phyloP scores from a whole-genome alignment of 2,329 filamentous ascomycete genomes.

The Cladosporium sp. region DNA sequence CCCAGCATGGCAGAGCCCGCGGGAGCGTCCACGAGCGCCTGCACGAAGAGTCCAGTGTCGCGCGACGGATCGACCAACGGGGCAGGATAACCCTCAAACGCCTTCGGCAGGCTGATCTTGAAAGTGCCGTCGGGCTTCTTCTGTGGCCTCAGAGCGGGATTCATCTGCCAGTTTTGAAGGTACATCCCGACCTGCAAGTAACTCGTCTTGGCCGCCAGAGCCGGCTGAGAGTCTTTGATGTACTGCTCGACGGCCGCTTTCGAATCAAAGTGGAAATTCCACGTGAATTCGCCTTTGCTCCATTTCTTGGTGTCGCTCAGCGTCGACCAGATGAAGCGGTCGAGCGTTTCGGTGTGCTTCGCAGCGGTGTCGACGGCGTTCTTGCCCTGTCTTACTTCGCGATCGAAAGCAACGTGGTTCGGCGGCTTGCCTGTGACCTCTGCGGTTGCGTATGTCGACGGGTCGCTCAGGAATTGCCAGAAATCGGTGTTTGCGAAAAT shows the following conservation, averaged over 20 bases:
- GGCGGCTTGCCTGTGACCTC: constrained; percentile 18
- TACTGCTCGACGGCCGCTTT: constrained; percentile 42
- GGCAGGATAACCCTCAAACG: neutral
- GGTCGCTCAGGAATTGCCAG: constrained; percentile 19
- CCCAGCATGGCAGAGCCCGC: constrained; percentile 25
- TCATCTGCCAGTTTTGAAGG: constrained; percentile 33
- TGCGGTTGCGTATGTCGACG: constrained; percentile 7
- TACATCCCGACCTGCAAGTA: constrained; percentile 40
- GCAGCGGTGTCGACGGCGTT: constrained; percentile 20
- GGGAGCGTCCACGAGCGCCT: constrained; percentile 27
- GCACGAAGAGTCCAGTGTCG: constrained; percentile 37
- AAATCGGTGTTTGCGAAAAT: constrained; percentile 39
- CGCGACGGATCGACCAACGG: constrained; percentile 31
- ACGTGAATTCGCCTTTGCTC: constrained; percentile 45
- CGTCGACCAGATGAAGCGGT: constrained; percentile 43
- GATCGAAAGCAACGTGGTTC: constrained; percentile 20
- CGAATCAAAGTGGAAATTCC: constrained; percentile 46
- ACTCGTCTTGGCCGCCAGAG: constrained; percentile 34
- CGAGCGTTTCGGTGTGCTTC: constrained; percentile 29
- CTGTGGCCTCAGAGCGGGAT: constrained; percentile 21
- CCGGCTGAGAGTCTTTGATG: constrained; percentile 29
- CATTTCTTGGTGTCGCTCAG: constrained; percentile 40
- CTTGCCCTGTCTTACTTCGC: constrained; percentile 28
- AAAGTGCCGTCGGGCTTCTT: constrained; percentile 24
- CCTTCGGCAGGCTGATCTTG: constrained; percentile 1